Base-by-base conservation (phyloP, 345 rosid genomes). In the Melastoma malabathricum region DNA sequence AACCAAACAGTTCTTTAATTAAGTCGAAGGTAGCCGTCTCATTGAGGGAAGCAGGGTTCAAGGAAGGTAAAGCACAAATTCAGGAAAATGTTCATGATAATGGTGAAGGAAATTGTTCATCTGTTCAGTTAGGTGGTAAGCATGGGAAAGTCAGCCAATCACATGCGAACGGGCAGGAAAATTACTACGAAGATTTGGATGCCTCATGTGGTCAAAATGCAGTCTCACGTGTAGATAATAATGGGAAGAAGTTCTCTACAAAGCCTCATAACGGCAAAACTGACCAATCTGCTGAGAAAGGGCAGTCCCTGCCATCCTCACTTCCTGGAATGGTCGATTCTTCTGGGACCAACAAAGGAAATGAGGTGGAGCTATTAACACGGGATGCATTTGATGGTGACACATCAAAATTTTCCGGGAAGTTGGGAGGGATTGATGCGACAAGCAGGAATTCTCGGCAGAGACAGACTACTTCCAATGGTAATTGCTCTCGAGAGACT, bases 401-500 rank as follows among this genome's bases (percentile, higher is more conserved):
- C 49, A 60, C 59, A 46, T 57, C 64, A 20, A 80, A 66, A 52
- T 57, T 63, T 47, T 62, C 62, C 31, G 76, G 64, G 48, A 76
- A 72, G 51, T 62, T 59, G 44, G 70, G 57, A 51, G 70, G 67
- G 65, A 67, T 66, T 60, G 84, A 69, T 55, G 58, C 60, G 52
- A 66, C 64, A 46, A 76, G 64, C 68, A 90, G 84, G 43, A 50
- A 59, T 64, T 76, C 63, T 52, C 73, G 64, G 7, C 62, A 20
- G 52, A 64, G 66, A 61, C 80, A 62, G 54, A 50, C 64, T 18
- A 61, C 76, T 49, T 72, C 77, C 31, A 74, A 75, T 68, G 92
- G 79, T 59, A 77, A 69, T 47, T 66, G 64, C 68, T 46, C 38
- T 57, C 77, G 68, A 69, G 85, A 69, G 59, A 58, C 53, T 43